Percentiles rank a stretch among this genome's conserved stretches.
Evolutionary conservation across 768 basidiomycete species (phyloP).

Genomic region (Panus rudis): DNA sequence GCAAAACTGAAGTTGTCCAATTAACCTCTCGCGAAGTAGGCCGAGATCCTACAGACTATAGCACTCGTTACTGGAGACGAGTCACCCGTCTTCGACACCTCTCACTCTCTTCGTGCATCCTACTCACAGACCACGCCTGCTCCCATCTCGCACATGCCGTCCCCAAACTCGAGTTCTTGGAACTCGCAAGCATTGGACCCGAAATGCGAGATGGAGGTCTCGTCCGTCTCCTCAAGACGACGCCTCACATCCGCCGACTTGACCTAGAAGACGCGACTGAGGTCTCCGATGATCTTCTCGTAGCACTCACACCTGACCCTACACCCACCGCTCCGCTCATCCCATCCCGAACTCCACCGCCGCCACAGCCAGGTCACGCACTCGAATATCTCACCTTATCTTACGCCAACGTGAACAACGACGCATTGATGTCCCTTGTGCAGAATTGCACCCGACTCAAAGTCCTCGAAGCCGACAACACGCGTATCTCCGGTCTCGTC

Average conservation of each 20-base stretch:
- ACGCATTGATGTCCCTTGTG: conserved; percentile 58
- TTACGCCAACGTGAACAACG: conserved; percentile 56
- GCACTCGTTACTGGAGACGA: conserved; percentile 44
- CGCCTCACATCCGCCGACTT: conserved; percentile 62
- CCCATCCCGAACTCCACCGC: conserved; percentile 13
- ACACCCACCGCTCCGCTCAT: conserved; percentile 9
- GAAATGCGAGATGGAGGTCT: conserved; percentile 72
- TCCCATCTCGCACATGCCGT: conserved; percentile 63
- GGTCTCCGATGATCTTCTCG: conserved; percentile 68
- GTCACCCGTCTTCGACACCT: conserved; percentile 70
- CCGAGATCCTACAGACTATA: conserved; percentile 42
- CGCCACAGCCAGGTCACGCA: conserved; percentile 50
- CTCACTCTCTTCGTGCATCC: conserved; percentile 58
- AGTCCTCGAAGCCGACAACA: conserved; percentile 75
- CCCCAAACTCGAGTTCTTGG: conserved; percentile 69
- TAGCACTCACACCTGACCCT: conserved; percentile 47
- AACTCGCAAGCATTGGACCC: conserved; percentile 68
- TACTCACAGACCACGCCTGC: conserved; percentile 72
- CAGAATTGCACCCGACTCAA: conserved; percentile 53
- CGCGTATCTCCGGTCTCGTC: conserved; percentile 54
- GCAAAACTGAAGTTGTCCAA: conserved; percentile 35
- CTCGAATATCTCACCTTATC: conserved; percentile 72
- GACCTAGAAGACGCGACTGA: conserved; percentile 82
- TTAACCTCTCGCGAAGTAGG: conserved; percentile 61
- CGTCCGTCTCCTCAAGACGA: conserved; percentile 58